Conservation (phyloP, 176 grass and related monocot species). For the Melocanna baccifera region DNA sequence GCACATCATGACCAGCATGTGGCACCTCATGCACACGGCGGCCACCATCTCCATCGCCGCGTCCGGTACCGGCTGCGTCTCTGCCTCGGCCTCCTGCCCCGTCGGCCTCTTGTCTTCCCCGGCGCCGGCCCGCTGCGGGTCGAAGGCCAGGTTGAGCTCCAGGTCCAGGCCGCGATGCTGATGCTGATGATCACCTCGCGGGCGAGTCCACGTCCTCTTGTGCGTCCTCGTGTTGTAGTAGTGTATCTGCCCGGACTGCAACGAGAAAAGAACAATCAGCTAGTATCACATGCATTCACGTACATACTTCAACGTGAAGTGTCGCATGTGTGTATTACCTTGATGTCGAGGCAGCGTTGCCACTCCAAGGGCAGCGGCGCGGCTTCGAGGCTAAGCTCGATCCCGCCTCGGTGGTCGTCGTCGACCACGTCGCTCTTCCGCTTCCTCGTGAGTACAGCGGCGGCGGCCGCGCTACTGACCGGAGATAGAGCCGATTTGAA, state of each 20-base stretch:
- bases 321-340: conserved; percentile 8
- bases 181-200: conserved; percentile 23
- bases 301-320: background rate
- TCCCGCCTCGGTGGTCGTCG: background rate
- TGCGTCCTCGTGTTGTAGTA: conserved; percentile 55
- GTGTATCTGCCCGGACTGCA: conserved; percentile 43
- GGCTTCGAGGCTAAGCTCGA: conserved; percentile 36
- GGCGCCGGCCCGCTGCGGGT: background rate
- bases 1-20: conserved; percentile 91
- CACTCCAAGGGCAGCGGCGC: conserved; percentile 45
- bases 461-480: background rate
- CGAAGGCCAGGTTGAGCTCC: conserved; percentile 43
- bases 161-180: conserved; percentile 30
- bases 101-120: background rate
- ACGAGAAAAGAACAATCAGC: background rate
- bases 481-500: conserved; percentile 35
- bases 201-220: conserved; percentile 38
- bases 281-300: too few species aligned
- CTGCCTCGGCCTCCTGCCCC: background rate
- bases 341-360: conserved; percentile 53
- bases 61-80: background rate
- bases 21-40: conserved; percentile 75
- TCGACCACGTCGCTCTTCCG: background rate
- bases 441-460: conserved; percentile 7
- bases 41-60: conserved; percentile 73